Base-by-base conservation (phyloP, 2,329 filamentous ascomycete genomes). In the Corinectria fuckeliana region DNA sequence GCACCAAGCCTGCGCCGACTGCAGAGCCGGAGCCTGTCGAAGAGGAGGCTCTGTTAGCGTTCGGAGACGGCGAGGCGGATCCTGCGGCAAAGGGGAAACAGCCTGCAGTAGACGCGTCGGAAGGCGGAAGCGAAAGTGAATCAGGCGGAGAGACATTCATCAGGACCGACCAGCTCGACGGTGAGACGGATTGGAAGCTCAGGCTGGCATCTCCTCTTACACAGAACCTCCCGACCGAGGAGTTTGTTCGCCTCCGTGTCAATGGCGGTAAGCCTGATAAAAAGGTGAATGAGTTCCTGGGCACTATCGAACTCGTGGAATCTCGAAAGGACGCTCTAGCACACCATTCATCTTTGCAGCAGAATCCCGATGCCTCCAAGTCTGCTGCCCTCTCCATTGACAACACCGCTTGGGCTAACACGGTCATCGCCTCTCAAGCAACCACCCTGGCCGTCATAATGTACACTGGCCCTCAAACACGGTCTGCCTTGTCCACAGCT, bases 341-440 rank as follows among this genome's bases (percentile, higher is more conserved):
- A 69, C 79, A 74, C 21, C 73, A 76, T 25, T 65, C 72, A n/a
- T 62, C 71, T 5, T 63, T 76, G 28, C 70, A 71, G 6, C 67
- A 74, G 14, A 72, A 76, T 32, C 71, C 70, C 14, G 77, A 77
- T 18, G 64, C 64, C 16, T 65, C 76, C 14, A 85, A 85, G 58
- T 91, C 90, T 5, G 86, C 89, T 2, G 88, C 93, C 1, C 81
- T 99, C 34, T 92, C 87, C 1, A 97, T 99, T 63, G 95, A 99
- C 76, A 97, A 99, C 72, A 98, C 95, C 7, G 95, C 96, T 9
- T 99, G 96, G 95, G 94, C 94, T 16, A 99, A 98, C 73, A 99
- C 95, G 0, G 91, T 99, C 21, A 90, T 99, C 60, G 95, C 95
- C 1, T 98, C 94, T 1, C 95, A 93, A 73, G 94, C 91, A 1